These are phyloP conservation scores for Rhamnella rubrinervis DNA, from an alignment of 331 rosid genomes.

Conservation along the genomic window DNA sequence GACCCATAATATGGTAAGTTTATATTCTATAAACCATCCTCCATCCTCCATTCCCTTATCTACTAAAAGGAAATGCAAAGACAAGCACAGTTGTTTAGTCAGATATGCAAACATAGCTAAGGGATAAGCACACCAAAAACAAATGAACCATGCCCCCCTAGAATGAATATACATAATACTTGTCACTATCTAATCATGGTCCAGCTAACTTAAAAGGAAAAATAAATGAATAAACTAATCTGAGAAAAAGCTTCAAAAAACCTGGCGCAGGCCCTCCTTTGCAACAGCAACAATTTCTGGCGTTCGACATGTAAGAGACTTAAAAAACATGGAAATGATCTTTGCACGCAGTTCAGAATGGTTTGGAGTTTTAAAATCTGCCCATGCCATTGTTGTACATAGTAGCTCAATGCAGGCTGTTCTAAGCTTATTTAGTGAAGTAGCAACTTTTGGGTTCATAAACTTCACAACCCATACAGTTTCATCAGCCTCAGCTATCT, in stretches of 20 bases:
- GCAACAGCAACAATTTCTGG: slow-evolving; percentile 99
- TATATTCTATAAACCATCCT: slow-evolving; percentile 11
- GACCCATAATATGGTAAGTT: not conserved
- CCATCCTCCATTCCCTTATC: not conserved
- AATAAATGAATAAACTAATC: slow-evolving; percentile 16
- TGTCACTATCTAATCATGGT: slow-evolving; percentile 8
- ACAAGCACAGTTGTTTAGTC: slow-evolving; percentile 12
- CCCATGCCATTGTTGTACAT: slow-evolving; percentile 99
- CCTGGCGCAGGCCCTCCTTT: slow-evolving; percentile 98
- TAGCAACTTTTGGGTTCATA: slow-evolving; percentile 88
- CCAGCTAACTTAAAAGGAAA: slow-evolving; percentile 4
- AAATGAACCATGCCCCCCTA: not conserved
- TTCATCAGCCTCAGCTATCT: slow-evolving; percentile 97
- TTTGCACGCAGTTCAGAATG: slow-evolving; percentile 95
- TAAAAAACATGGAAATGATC: slow-evolving; percentile 96
- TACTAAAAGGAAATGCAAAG: not conserved
- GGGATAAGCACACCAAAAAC: not conserved
- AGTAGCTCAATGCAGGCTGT: slow-evolving; percentile 97
- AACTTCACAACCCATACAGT: slow-evolving; percentile 84
- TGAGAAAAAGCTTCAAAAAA: slow-evolving; percentile 23
- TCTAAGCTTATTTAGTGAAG: slow-evolving; percentile 87
- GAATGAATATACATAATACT: not conserved
- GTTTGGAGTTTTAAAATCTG: slow-evolving; percentile 89
- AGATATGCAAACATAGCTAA: slow-evolving; percentile 9
- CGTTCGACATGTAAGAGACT: slow-evolving; percentile 92